phyloP scores from a whole-genome alignment of 352 stramenopile species.

The Phytophthora pinifolia region DNA sequence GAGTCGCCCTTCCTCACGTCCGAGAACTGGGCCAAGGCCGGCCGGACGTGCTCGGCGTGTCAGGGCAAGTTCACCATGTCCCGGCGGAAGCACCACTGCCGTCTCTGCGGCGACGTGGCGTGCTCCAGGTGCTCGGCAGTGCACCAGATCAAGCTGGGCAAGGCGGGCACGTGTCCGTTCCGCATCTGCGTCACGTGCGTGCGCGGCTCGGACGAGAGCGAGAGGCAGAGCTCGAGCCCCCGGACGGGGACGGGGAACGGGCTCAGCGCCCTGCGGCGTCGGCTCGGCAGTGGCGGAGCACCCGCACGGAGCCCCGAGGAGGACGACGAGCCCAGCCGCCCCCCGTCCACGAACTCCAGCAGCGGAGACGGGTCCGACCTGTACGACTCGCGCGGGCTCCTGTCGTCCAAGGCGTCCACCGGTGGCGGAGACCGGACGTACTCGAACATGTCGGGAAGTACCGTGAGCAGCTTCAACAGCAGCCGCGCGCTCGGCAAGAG shows the following conservation, averaged over 20 bases:
- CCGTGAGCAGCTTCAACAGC: constrained; percentile 33
- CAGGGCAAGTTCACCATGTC: constrained; percentile 58
- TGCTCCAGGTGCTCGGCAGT: constrained; percentile 74
- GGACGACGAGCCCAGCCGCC: constrained; percentile 30
- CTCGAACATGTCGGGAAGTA: constrained; percentile 33
- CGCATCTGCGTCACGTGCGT: constrained; percentile 63
- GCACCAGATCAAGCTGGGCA: constrained; percentile 59
- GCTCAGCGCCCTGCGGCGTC: constrained; percentile 24
- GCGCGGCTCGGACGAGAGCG: constrained; percentile 32
- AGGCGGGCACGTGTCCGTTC: constrained; percentile 53
- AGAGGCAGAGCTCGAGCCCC: too few relatives aligned
- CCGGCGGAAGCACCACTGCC: constrained; percentile 69
- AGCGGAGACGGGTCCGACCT: constrained; percentile 39
- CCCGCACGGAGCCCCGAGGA: constrained; percentile 17
- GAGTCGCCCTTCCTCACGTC: constrained; percentile 59
- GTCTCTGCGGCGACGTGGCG: constrained; percentile 67
- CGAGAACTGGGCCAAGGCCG: constrained; percentile 56
- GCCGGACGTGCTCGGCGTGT: constrained; percentile 64
- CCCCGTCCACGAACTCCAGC: constrained; percentile 37
- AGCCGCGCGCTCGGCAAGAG: constrained; percentile 31
- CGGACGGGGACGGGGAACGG: too few relatives aligned
- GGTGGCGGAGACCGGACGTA: constrained; percentile 24
- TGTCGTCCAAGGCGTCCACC: constrained; percentile 19
- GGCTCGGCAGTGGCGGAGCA: constrained; percentile 19
- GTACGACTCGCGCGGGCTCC: constrained; percentile 38